Percentiles rank a stretch among this genome's conserved stretches.
phyloP scores from a whole-genome alignment of 192 early-diverging fungal species.

The Gorgonomyces haynaldii region DNA sequence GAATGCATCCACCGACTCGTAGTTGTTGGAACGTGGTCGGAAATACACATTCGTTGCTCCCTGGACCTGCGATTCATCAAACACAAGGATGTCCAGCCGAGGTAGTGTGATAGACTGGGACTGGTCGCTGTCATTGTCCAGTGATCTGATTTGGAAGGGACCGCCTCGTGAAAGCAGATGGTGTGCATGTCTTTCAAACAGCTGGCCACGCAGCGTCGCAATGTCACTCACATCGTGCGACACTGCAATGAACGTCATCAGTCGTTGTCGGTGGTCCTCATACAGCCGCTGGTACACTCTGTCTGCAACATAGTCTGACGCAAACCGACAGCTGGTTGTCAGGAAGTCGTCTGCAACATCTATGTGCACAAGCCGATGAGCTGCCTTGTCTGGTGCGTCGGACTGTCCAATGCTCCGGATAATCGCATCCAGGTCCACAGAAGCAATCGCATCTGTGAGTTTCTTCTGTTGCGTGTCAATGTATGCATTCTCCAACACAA shows the following conservation, averaged over 20 bases:
- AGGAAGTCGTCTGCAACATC: neutral
- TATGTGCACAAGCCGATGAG: neutral
- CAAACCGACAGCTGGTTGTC: neutral
- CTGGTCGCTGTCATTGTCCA: neutral
- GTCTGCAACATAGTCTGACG: conserved; percentile 1
- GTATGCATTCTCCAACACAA: neutral
- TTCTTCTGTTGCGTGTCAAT: neutral
- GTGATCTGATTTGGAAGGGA: neutral
- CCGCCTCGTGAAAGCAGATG: neutral
- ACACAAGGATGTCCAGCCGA: no score
- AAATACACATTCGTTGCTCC: neutral
- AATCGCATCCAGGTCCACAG: neutral
- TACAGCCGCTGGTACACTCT: neutral
- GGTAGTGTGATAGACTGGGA: no score
- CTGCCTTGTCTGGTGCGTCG: neutral
- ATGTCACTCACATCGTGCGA: neutral
- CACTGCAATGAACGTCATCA: neutral
- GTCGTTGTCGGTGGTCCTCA: neutral
- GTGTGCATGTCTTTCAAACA: conserved; percentile 9
- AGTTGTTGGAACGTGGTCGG: neutral
- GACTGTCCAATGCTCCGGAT: neutral
- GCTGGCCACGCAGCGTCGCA: neutral
- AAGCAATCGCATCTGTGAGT: neutral
- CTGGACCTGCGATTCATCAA: neutral
- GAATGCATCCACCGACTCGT: conserved; percentile 1